Evolutionary conservation across 2,329 filamentous ascomycete genomes (phyloP).

Genomic region (Aspergillus vadensis): DNA sequence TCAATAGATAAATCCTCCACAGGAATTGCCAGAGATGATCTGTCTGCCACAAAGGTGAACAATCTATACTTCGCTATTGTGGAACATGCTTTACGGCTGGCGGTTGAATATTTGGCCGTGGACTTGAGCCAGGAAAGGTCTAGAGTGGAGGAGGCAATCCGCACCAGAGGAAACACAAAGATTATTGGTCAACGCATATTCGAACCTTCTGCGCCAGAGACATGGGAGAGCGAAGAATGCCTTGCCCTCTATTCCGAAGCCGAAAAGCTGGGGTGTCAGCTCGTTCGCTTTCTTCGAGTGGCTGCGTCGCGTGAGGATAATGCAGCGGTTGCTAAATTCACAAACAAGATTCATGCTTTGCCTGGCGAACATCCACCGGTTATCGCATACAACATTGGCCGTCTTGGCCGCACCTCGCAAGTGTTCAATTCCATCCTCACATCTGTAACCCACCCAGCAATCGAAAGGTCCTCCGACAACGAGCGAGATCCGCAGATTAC

Average conservation of each 20-base stretch:
- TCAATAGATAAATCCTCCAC: conserved; percentile 50
- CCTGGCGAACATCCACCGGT: conserved; percentile 35
- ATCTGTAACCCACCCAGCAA: conserved; percentile 44
- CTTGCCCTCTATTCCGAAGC: conserved; percentile 39
- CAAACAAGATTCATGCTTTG: conserved; percentile 37
- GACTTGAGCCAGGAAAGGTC: conserved; percentile 37
- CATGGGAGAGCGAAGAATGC: conserved; percentile 40
- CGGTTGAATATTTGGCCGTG: conserved; percentile 44
- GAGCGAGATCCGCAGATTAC: conserved; percentile 39
- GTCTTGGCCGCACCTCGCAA: conserved; percentile 47
- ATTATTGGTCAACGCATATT: conserved; percentile 44
- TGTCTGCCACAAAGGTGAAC: conserved; percentile 10
- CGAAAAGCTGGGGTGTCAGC: conserved; percentile 40
- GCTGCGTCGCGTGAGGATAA: conserved; percentile 42
- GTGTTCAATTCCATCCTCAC: conserved; percentile 47
- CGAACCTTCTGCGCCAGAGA: conserved; percentile 30
- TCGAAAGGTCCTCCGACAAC: conserved; percentile 28
- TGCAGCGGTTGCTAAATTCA: conserved; percentile 39
- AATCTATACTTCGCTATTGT: conserved; percentile 39
- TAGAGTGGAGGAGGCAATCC: conserved; percentile 30
- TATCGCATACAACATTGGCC: conserved; percentile 46
- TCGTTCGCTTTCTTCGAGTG: conserved; percentile 42
- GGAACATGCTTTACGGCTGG: conserved; percentile 43
- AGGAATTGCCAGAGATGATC: conserved; percentile 16
- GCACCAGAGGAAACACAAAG: conserved; percentile 43